Evolutionary conservation across 2,329 filamentous ascomycete genomes (phyloP).

Genomic region (Beauveria asiatica): DNA sequence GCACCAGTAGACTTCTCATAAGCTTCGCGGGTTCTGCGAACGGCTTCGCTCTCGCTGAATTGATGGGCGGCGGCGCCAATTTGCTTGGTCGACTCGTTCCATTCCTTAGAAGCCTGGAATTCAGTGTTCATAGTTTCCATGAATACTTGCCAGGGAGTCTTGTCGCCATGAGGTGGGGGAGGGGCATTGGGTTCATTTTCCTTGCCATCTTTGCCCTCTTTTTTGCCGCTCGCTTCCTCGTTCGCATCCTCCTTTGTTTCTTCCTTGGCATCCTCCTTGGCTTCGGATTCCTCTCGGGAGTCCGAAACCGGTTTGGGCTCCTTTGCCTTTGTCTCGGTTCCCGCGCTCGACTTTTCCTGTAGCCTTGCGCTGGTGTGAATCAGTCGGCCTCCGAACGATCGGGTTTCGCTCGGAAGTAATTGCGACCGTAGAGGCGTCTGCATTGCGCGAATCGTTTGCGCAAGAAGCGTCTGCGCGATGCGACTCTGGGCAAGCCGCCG

Average conservation of each 20-base stretch:
- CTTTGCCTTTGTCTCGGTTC: slow-evolving; percentile 20
- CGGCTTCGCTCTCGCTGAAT: slow-evolving; percentile 86
- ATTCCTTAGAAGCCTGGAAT: slow-evolving; percentile 96
- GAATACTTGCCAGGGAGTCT: slow-evolving; percentile 98
- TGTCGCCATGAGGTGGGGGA: slow-evolving; percentile 93
- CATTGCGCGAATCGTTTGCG: slow-evolving; percentile 20
- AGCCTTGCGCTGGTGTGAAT: slow-evolving; percentile 25
- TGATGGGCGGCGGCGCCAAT: slow-evolving; percentile 82
- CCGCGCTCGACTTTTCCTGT: slow-evolving; percentile 23
- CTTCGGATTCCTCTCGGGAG: slow-evolving; percentile 33
- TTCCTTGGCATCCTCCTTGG: slow-evolving; percentile 30
- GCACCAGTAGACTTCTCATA: slow-evolving; percentile 82
- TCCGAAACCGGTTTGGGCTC: slow-evolving; percentile 21
- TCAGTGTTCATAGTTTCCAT: slow-evolving; percentile 90
- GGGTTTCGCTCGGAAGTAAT: slow-evolving; percentile 30
- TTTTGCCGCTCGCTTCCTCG: neutral
- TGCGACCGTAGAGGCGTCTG: slow-evolving; percentile 36
- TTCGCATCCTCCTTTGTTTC: slow-evolving; percentile 24
- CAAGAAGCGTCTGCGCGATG: slow-evolving; percentile 19
- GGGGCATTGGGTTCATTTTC: slow-evolving; percentile 62
- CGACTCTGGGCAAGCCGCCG: slow-evolving; percentile 25
- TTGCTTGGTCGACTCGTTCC: slow-evolving; percentile 97
- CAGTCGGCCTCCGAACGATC: slow-evolving; percentile 25
- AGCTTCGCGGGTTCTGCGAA: slow-evolving; percentile 75
- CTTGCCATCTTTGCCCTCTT: slow-evolving; percentile 38